Percentiles rank a stretch among this genome's conserved stretches.
Conservation (phyloP, 352 stramenopile species). For the Globisporangium spiculum region DNA sequence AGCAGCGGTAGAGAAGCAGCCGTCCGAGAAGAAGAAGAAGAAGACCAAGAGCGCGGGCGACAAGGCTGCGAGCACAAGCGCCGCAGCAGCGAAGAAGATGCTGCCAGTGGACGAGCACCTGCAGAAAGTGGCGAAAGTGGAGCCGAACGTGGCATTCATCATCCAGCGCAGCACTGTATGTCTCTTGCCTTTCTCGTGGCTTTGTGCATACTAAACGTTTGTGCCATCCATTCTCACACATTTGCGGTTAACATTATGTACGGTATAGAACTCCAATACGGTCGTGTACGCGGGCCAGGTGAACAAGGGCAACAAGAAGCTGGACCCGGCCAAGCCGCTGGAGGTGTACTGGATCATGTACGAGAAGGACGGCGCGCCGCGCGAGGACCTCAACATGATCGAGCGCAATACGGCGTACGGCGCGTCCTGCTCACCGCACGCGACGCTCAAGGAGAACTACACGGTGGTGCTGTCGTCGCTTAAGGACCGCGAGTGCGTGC, state of each 20-base stretch:
- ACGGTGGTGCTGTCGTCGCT: conserved; percentile 55
- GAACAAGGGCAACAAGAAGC: conserved; percentile 29
- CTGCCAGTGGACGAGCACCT: conserved; percentile 71
- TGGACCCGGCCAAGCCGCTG: conserved; percentile 63
- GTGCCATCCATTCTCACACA: not conserved
- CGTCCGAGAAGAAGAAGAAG: conserved; percentile 27
- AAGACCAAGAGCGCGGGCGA: conserved; percentile 11
- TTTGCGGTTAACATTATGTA: not conserved
- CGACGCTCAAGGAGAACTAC: conserved; percentile 40
- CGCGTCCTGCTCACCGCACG: conserved; percentile 37
- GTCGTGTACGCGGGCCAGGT: conserved; percentile 70
- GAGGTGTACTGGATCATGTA: conserved; percentile 88
- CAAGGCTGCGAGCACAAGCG: not conserved
- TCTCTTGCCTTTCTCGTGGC: not conserved
- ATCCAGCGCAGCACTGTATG: conserved; percentile 85
- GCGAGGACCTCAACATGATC: conserved; percentile 84
- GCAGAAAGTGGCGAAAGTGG: conserved; percentile 59
- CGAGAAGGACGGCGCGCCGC: conserved; percentile 63
- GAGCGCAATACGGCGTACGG: conserved; percentile 83
- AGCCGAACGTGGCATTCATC: conserved; percentile 80
- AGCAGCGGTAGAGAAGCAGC: conserved; percentile 33
- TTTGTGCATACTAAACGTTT: not conserved
- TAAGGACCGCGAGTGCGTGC: conserved; percentile 60
- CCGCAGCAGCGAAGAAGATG: conserved; percentile 17
- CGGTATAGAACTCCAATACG: conserved; percentile 73